Base-by-base conservation (phyloP, 108 stramenopile genomes). In the Chaetoceros tenuissimus region DNA sequence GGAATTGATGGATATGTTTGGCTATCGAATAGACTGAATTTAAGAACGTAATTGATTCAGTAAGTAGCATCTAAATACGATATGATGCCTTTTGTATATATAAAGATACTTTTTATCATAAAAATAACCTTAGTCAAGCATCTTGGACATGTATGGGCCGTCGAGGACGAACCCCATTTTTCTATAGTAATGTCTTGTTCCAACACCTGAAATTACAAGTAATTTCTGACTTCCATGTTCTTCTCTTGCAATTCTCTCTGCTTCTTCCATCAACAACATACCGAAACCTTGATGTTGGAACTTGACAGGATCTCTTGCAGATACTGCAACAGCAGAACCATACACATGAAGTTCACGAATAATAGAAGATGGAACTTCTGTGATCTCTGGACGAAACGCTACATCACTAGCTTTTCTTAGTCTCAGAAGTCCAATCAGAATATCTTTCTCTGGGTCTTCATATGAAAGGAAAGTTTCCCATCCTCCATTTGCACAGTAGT, bases 271-370 rank as follows among this genome's bases (percentile, higher is more conserved):
- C 1, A 98, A 62, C 55, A 94, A 53, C 61, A 84, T 82, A 28
- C 97, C 97, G 71, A 89, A 96, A 24, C 97, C 97, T 64, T 88
- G 92, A 76, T 98, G 97, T 69, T 98, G 97, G 66, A 95, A 94
- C 27, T 90, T 79, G 3, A 87, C 87, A 2, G 91, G 93, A 65
- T 94, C 91, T 47, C 93, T 67, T 8, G 77, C 86, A 13, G 77
- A 78, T 8, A 94, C 86, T 3, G 94, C 88, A 44, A 95, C 94
- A 24, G 94, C 94, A n/a, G 84, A 84, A 16, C 97, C 97, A 62
- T 98, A 98, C 0, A 98, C 97, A 66, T 98, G 97, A 31, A 98
- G 73, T 77, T 96, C 95, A 17, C 92, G 82, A 8, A 94, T 87
- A 44, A 96, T 91, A 22, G 85, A 87, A 27, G 81, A 80, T 21